A percentile compares a stretch with the other conserved stretches of the same genome.
These are phyloP conservation scores for Thielaviopsis ethacetica DNA, from an alignment of 2,329 filamentous ascomycete genomes.

Conservation along the genomic window DNA sequence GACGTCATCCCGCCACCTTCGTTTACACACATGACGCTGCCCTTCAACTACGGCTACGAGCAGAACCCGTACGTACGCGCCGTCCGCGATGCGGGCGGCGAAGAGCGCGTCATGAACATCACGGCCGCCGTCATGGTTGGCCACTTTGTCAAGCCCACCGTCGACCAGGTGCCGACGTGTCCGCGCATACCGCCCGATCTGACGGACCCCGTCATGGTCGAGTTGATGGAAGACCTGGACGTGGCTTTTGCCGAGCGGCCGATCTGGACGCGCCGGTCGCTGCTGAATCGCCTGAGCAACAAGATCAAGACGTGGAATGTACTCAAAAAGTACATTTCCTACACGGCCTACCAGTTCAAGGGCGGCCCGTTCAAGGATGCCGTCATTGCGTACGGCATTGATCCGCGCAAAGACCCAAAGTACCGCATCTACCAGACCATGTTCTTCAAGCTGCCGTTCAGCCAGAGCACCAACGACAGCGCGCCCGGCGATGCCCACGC, in stretches of 20 bases:
- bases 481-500: conserved; percentile 20
- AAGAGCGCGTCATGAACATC: conserved; percentile 36
- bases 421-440: conserved; percentile 79
- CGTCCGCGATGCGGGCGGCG: conserved; percentile 38
- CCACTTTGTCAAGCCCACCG: conserved; percentile 41
- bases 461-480: conserved; percentile 22
- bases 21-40: conserved; percentile 58
- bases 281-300: conserved; percentile 53
- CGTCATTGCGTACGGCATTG: conserved; percentile 69
- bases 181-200: conserved; percentile 44
- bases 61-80: conserved; percentile 67
- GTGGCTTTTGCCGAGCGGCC: conserved; percentile 56
- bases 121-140: conserved; percentile 41
- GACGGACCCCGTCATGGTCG: conserved; percentile 43
- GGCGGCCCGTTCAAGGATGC: conserved; percentile 85
- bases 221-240: conserved; percentile 47
- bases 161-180: conserved; percentile 43
- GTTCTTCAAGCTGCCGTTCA: conserved; percentile 56
- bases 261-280: conserved; percentile 70
- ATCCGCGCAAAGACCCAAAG: conserved; percentile 61
- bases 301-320: conserved; percentile 35
- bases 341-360: conserved; percentile 82
- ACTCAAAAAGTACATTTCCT: conserved; percentile 62
- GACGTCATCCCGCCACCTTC: conserved; percentile 66
- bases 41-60: conserved; percentile 66